Evolutionary conservation across 345 rosid species (phyloP), one percentile per base, ranked within the genome.

Genomic region (Corchorus capsularis): DNA sequence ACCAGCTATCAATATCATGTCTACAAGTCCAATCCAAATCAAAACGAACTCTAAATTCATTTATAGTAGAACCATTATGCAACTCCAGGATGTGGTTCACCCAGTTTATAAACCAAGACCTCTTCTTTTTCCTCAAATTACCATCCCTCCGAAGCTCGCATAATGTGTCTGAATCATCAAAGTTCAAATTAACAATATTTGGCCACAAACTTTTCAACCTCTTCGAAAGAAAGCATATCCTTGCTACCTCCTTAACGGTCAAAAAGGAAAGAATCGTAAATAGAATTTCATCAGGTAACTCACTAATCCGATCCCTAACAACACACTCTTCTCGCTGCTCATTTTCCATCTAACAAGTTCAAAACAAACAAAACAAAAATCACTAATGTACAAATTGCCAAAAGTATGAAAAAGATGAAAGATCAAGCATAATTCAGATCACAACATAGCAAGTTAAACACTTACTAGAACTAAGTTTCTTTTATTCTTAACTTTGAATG

Each of bases 11-110:
- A 15, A 69, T 69, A 69, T 69, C 72, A 69, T 34, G 60, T 17
- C 59, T 69, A 12, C 59, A 69, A 69, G 45, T 69, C 59, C 59
- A 69, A 69, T 69, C 72, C 43, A 69, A 52, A 34, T 69, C 59
- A 16, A 69, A 69, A 69, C 72, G 9, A 16, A 34, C 72, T n/a
- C 72, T 69, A 52, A 69, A 69, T 16, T 69, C 72, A 50, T 69
- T 32, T 69, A 69, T 8, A 69, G 59, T 69, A 39, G 45, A 32
- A 16, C 72, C 72, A 49, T 50, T 52, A 34, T 69, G 46, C 57
- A 32, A 52, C 37, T 69, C 72, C 16, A 69, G 59, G 59, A 69
- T 17, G 13, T 32, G 59, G 45, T 69, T 49, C 19, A 69, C 72
- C 72, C 45, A 50, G 59, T 19, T 34, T 32, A 50, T 69, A 56